phyloP scores from a whole-genome alignment of 345 rosid species.

The Acer campestre region DNA sequence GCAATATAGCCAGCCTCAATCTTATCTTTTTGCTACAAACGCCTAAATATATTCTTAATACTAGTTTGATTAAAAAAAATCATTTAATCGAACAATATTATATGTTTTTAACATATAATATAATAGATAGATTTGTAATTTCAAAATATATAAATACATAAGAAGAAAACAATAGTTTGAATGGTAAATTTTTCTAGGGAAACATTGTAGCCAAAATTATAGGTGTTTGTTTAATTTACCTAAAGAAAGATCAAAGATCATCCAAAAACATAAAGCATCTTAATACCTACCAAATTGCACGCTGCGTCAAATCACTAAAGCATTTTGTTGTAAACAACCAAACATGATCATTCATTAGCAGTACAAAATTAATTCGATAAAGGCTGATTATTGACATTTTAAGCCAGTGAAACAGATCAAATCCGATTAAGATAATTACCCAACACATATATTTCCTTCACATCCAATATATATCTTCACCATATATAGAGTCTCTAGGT shows the following conservation, averaged over 20 bases:
- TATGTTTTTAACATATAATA: too few species aligned
- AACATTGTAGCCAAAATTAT: not conserved
- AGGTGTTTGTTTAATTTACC: not conserved
- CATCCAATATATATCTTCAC: not conserved
- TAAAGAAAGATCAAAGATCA: too few species aligned
- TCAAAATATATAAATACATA: too few species aligned
- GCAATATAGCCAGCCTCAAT: too few species aligned
- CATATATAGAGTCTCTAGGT: too few species aligned
- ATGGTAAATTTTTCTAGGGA: not conserved
- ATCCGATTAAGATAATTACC: not conserved
- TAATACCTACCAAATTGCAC: not conserved
- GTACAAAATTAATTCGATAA: not conserved
- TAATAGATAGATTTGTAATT: too few species aligned
- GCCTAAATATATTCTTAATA: not conserved
- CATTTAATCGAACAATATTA: too few species aligned
- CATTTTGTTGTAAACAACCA: not conserved
- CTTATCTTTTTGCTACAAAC: not conserved
- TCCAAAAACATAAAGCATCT: not conserved
- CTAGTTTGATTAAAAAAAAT: too few species aligned
- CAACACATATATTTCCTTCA: not conserved
- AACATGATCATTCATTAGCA: not conserved
- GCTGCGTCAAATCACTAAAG: not conserved
- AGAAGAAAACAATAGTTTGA: not conserved
- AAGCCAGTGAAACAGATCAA: not conserved
- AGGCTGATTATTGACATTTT: not conserved